Conservation (phyloP, 2,329 filamentous ascomycete genomes). For the Emmonsia crescens region DNA sequence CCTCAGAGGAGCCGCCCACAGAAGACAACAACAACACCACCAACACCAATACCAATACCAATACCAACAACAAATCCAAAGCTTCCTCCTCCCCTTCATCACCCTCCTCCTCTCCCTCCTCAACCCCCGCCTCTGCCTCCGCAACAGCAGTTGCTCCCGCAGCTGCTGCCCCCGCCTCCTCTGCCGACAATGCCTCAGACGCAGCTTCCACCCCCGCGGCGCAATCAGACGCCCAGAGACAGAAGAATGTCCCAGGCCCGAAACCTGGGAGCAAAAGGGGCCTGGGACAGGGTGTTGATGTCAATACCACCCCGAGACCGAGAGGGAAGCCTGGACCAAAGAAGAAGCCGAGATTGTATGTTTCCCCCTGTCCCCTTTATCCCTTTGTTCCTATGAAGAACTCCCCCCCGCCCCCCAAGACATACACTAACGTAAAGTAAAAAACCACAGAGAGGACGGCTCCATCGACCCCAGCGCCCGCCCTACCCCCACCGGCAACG, state of each 20-base stretch:
- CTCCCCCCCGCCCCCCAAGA: no score
- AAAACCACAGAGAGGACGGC: constrained; percentile 38
- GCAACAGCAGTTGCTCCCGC: constrained; percentile 14
- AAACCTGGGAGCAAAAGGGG: constrained; percentile 54
- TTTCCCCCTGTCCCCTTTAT: constrained; percentile 22
- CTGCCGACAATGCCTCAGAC: constrained; percentile 33
- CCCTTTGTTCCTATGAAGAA: no score
- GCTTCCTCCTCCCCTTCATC: constrained; percentile 25
- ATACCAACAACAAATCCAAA: constrained; percentile 20
- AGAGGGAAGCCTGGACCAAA: constrained; percentile 88
- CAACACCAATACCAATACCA: constrained; percentile 13
- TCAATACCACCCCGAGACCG: constrained; percentile 56
- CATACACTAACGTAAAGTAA: neutral
- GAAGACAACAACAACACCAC: constrained; percentile 1
- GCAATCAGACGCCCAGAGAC: constrained; percentile 48
- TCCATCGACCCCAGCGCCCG: constrained; percentile 31
- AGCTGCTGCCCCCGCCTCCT: constrained; percentile 23
- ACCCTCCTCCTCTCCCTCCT: constrained; percentile 15
- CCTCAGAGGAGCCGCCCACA: constrained; percentile 5
- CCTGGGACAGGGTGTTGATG: constrained; percentile 44
- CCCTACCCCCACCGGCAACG: constrained; percentile 41
- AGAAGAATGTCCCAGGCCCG: constrained; percentile 63
- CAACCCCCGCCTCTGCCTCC: constrained; percentile 19
- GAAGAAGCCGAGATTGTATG: constrained; percentile 91
- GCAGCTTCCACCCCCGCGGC: constrained; percentile 22